Conservation (phyloP, 345 rosid genomes). For the Citrus mangshanensis region DNA sequence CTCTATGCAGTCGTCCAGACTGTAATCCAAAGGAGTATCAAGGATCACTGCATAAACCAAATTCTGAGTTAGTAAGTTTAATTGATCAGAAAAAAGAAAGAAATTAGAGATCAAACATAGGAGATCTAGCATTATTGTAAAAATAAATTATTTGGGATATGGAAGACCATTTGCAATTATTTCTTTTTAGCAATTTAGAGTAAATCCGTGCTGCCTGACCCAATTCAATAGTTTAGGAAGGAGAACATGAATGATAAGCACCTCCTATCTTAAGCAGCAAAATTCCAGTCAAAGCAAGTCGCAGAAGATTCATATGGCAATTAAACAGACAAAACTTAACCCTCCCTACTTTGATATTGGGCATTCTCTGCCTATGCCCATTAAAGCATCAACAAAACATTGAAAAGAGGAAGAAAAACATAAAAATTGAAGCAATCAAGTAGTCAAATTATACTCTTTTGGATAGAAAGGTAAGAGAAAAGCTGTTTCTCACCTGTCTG, state of each 20-base stretch:
- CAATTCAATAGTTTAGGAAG: background rate
- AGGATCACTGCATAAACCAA: slow-evolving; percentile 61
- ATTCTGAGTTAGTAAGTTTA: background rate
- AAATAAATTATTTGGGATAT: background rate
- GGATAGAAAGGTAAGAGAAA: background rate
- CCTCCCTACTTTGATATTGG: background rate
- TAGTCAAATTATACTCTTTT: background rate
- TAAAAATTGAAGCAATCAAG: background rate
- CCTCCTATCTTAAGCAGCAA: background rate
- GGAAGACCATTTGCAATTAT: background rate
- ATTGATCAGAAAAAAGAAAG: background rate
- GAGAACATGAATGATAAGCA: background rate
- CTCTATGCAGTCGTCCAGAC: slow-evolving; percentile 94
- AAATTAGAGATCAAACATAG: background rate
- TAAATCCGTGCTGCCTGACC: background rate
- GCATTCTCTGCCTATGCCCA: background rate
- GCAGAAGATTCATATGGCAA: background rate
- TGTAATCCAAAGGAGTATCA: slow-evolving; percentile 82
- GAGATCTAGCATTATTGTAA: background rate
- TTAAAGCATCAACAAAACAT: background rate
- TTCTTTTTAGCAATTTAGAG: background rate
- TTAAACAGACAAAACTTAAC: background rate
- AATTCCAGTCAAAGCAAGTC: background rate
- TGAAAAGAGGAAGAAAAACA: background rate
- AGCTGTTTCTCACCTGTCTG: slow-evolving; percentile 52